phyloP scores from a whole-genome alignment of 1,284 basidiomycete genomes.

The Trametes versicolor region DNA sequence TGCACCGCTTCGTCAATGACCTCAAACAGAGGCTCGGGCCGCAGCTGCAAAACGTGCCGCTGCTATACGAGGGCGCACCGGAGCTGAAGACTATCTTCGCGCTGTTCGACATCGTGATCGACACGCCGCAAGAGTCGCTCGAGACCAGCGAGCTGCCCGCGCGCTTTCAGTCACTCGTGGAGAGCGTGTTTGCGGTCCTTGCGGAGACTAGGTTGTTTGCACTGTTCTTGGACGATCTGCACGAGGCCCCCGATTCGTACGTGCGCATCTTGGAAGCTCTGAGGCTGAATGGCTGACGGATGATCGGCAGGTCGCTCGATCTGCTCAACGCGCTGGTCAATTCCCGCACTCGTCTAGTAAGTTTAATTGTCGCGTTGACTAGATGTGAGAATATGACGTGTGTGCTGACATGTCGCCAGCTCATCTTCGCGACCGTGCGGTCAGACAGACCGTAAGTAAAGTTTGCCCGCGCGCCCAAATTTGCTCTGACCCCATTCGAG shows the following conservation, averaged over 20 bases:
- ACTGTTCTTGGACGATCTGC: constrained; percentile 75
- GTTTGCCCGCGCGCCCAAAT: no score
- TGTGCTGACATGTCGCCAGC: constrained; percentile 46
- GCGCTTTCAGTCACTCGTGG: constrained; percentile 72
- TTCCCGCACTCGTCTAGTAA: constrained; percentile 70
- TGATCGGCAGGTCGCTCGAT: constrained; percentile 60
- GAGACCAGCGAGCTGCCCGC: constrained; percentile 68
- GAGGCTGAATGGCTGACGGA: neutral
- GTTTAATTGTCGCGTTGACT: constrained; percentile 19
- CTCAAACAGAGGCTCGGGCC: constrained; percentile 69
- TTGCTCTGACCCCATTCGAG: constrained; percentile 7
- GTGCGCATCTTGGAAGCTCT: neutral
- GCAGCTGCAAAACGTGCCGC: constrained; percentile 71
- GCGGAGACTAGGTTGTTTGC: constrained; percentile 74
- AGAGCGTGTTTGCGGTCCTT: constrained; percentile 72
- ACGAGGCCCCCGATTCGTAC: constrained; percentile 76
- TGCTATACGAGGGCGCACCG: constrained; percentile 74
- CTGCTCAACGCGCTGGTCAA: constrained; percentile 70
- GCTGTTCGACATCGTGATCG: constrained; percentile 61
- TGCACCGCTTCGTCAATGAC: constrained; percentile 69
- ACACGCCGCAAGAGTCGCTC: constrained; percentile 61
- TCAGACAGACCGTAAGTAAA: constrained; percentile 60
- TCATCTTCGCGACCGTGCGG: constrained; percentile 72
- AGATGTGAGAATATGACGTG: neutral
- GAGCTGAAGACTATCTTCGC: constrained; percentile 70